Conservation (phyloP, 2,329 filamentous ascomycete genomes). For the Colletotrichum ledebouriae region DNA sequence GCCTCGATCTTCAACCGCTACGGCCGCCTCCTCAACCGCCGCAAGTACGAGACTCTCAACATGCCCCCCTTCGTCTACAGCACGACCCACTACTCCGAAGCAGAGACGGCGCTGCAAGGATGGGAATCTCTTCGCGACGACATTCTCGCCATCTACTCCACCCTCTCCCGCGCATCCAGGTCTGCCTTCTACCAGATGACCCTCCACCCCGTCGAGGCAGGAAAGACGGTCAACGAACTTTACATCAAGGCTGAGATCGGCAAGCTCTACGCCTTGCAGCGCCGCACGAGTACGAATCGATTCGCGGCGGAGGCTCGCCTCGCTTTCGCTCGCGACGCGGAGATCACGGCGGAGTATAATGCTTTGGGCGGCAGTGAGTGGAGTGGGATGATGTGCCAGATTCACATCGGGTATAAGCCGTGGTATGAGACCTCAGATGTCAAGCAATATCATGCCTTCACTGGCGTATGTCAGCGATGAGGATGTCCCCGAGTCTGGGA, state of each 20-base stretch:
- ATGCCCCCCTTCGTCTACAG: constrained; percentile 15
- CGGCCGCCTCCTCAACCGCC: neutral
- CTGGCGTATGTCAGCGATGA: constrained; percentile 44
- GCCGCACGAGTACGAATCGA: constrained; percentile 12
- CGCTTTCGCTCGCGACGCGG: constrained; percentile 59
- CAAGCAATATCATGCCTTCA: constrained; percentile 62
- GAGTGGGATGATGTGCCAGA: constrained; percentile 61
- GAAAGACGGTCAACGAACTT: constrained; percentile 4
- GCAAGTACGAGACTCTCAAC: neutral
- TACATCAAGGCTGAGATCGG: neutral
- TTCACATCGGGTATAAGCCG: constrained; percentile 61
- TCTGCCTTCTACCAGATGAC: neutral
- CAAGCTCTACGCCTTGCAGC: neutral
- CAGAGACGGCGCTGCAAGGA: neutral
- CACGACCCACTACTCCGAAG: neutral
- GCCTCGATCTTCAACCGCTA: constrained; percentile 45
- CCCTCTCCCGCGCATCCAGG: neutral
- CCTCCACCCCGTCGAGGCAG: neutral
- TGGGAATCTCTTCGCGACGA: neutral
- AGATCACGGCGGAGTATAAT: constrained; percentile 59
- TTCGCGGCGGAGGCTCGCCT: constrained; percentile 56
- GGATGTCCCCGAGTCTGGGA: neutral
- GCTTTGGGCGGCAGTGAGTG: constrained; percentile 54
- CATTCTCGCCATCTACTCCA: neutral
- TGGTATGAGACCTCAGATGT: constrained; percentile 69